These are phyloP conservation scores for Eleusine coracana DNA, from an alignment of 176 grass and related monocot genomes.

Conservation along the genomic window DNA sequence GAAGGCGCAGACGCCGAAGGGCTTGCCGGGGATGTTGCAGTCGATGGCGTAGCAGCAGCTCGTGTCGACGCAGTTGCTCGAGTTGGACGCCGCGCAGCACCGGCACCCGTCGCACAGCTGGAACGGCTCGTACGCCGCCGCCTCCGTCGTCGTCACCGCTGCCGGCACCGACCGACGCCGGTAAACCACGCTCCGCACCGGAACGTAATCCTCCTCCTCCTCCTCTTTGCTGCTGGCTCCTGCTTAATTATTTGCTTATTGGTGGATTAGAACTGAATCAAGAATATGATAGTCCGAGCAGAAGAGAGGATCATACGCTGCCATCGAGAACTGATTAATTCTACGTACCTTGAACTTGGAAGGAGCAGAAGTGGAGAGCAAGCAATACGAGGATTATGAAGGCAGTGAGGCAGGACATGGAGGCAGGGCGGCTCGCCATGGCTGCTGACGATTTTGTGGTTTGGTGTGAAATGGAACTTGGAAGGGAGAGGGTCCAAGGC, in stretches of 20 bases:
- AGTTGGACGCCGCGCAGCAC: slow-evolving; percentile 56
- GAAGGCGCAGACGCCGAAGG: slow-evolving; percentile 84
- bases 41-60: slow-evolving; percentile 86
- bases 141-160: background rate
- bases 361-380: background rate
- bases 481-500: background rate
- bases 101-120: slow-evolving; percentile 69
- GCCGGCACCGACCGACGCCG: background rate
- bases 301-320: background rate
- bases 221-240: background rate
- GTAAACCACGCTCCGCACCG: slow-evolving; percentile 34
- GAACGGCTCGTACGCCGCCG: slow-evolving; percentile 55
- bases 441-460: background rate
- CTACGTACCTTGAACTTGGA: background rate
- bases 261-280: background rate
- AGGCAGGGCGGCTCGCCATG: slow-evolving; percentile 18
- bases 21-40: slow-evolving; percentile 84
- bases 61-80: slow-evolving; percentile 54
- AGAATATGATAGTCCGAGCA: no score
- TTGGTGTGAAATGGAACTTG: background rate
- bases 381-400: background rate
- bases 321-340: background rate
- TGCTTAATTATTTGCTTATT: background rate
- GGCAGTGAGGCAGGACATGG: background rate
- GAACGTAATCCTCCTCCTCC: background rate